A percentile compares a stretch with the other conserved stretches of the same genome.
Evolutionary conservation across 2,329 filamentous ascomycete genomes (phyloP).

Genomic region (Colletotrichum chlorophyti): DNA sequence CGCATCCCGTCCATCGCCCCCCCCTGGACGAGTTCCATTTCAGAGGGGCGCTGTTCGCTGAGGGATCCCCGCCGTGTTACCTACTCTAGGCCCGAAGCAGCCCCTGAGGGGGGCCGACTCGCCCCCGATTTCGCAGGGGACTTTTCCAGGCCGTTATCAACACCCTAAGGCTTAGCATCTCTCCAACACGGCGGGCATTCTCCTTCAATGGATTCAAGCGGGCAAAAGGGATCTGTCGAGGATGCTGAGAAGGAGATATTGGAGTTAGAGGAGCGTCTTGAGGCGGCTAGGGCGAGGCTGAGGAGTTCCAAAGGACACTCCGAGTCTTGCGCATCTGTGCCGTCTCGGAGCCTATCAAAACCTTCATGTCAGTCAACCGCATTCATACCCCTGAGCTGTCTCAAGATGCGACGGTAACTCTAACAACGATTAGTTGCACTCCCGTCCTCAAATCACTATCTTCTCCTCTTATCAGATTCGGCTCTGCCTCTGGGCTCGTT

Average conservation of each 20-base stretch:
- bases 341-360: constrained; percentile 1
- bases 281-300: constrained; percentile 52
- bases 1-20: too few relatives aligned
- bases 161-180: constrained; percentile 26
- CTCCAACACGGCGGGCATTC: constrained; percentile 6
- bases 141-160: constrained; percentile 16
- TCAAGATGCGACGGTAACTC: constrained; percentile 17
- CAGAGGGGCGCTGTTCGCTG: background rate
- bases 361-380: constrained; percentile 30
- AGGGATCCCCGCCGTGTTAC: background rate
- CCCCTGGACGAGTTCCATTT: background rate
- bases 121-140: constrained; percentile 7
- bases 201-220: constrained; percentile 33
- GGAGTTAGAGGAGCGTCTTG: constrained; percentile 62
- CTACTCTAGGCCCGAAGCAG: background rate
- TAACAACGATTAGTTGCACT: constrained; percentile 4
- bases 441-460: constrained; percentile 60
- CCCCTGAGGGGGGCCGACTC: constrained; percentile 14
- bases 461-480: constrained; percentile 81
- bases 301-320: constrained; percentile 43
- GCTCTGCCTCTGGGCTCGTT: constrained; percentile 86
- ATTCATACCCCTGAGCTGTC: constrained; percentile 29
- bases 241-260: constrained; percentile 60
- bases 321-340: constrained; percentile 13
- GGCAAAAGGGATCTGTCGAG: constrained; percentile 31